These are phyloP conservation scores for Cordyceps cicadae DNA, from an alignment of 2,329 filamentous ascomycete genomes.

Conservation along the genomic window DNA sequence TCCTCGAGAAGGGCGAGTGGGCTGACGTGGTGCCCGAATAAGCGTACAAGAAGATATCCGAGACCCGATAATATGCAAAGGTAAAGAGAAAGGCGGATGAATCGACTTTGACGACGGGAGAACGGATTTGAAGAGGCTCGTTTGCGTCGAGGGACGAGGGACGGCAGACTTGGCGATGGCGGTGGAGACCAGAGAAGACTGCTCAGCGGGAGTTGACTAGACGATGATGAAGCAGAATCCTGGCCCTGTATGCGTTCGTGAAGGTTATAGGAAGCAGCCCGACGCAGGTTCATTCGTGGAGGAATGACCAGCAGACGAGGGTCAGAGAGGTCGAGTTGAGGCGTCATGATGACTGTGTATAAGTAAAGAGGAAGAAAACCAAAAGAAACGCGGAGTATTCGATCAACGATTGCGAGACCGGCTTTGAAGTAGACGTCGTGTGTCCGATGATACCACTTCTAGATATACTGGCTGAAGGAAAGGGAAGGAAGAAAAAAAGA, in stretches of 20 bases:
- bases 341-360: constrained; percentile 30
- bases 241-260: constrained; percentile 37
- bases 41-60: constrained; percentile 36
- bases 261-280: constrained; percentile 48
- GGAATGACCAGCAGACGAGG: constrained; percentile 45
- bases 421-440: not conserved
- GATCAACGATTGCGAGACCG: not conserved
- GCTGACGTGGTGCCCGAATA: constrained; percentile 22
- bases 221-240: constrained; percentile 47
- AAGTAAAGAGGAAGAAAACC: constrained; percentile 14
- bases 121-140: constrained; percentile 46
- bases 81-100: constrained; percentile 49
- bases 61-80: constrained; percentile 41
- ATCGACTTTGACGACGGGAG: constrained; percentile 44
- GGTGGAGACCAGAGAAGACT: constrained; percentile 59
- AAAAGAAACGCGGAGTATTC: constrained; percentile 13
- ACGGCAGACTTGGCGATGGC: constrained; percentile 63
- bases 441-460: not conserved
- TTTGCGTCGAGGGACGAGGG: constrained; percentile 56
- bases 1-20: constrained; percentile 38
- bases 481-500: too few relatives aligned
- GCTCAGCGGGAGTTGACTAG: constrained; percentile 57
- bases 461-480: not conserved
- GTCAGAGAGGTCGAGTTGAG: constrained; percentile 37
- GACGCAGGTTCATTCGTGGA: constrained; percentile 50